Evolutionary conservation across 305 asterid species (phyloP).

Genomic region (Rubia balearica): DNA sequence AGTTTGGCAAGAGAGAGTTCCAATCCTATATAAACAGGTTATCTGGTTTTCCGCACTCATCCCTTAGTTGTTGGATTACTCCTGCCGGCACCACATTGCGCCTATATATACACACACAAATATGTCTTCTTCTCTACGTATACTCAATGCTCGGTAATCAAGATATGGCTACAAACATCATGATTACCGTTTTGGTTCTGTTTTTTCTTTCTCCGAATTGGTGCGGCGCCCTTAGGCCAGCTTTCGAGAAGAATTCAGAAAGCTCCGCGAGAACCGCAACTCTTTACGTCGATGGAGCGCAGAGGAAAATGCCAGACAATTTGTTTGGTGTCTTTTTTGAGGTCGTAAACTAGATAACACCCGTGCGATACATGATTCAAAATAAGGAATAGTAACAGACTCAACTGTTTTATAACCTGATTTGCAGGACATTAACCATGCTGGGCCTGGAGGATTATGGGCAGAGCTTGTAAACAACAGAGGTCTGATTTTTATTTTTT

Average conservation of each 20-base stretch:
- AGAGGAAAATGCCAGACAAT: constrained; percentile 45
- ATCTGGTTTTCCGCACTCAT: not conserved
- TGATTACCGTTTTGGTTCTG: not conserved
- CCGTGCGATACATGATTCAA: not conserved
- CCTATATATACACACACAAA: no score
- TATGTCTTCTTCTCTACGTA: not conserved
- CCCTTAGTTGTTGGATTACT: not conserved
- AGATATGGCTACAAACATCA: constrained; percentile 28
- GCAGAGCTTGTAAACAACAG: constrained; percentile 83
- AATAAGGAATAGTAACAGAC: no score
- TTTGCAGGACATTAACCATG: constrained; percentile 81
- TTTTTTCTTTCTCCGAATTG: constrained; percentile 23
- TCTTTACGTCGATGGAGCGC: constrained; percentile 44
- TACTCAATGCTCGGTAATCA: not conserved
- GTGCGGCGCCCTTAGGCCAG: constrained; percentile 1
- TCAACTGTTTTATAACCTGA: no score
- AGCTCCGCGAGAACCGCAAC: constrained; percentile 31
- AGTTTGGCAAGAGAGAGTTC: no score
- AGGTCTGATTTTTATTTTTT: constrained; percentile 30
- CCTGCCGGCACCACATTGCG: not conserved
- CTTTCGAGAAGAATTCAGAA: constrained; percentile 20
- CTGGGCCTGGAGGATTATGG: constrained; percentile 95
- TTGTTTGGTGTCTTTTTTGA: constrained; percentile 86
- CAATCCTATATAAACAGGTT: not conserved
- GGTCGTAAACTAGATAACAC: constrained; percentile 23